phyloP scores from a whole-genome alignment of 2,329 filamentous ascomycete genomes.

The Pyricularia sp. region DNA sequence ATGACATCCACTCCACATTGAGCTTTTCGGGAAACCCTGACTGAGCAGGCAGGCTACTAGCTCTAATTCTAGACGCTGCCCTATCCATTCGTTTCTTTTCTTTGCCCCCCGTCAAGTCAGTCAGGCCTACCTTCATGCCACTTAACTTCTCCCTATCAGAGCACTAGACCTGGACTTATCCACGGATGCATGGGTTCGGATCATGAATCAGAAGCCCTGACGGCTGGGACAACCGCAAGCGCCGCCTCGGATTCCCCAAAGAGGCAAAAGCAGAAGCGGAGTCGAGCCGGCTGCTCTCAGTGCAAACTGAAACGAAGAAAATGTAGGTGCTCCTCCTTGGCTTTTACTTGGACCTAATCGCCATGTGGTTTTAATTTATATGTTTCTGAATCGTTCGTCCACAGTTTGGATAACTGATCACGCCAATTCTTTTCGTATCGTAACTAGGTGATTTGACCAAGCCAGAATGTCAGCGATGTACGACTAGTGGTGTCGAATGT shows the following conservation, averaged over 20 bases:
- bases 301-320: not conserved
- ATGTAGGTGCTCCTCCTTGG: not conserved
- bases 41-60: not conserved
- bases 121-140: too few relatives aligned
- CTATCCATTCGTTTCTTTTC: not conserved
- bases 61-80: not conserved
- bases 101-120: not conserved
- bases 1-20: not conserved
- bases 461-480: slow-evolving; percentile 34
- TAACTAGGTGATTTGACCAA: slow-evolving; percentile 34
- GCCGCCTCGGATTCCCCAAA: not conserved
- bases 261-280: not conserved
- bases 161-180: not conserved
- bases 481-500: slow-evolving; percentile 31
- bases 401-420: not conserved
- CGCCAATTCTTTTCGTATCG: not conserved
- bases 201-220: not conserved
- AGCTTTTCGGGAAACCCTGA: not conserved
- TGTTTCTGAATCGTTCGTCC: not conserved
- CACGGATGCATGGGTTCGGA: not conserved
- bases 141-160: not conserved
- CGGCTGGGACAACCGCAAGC: not conserved
- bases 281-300: not conserved
- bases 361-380: not conserved
- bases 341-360: not conserved